A percentile compares a stretch with the other conserved stretches of the same genome.
These are phyloP conservation scores for Phytophthora sp. DNA, from an alignment of 352 stramenopile genomes.

Conservation along the genomic window DNA sequence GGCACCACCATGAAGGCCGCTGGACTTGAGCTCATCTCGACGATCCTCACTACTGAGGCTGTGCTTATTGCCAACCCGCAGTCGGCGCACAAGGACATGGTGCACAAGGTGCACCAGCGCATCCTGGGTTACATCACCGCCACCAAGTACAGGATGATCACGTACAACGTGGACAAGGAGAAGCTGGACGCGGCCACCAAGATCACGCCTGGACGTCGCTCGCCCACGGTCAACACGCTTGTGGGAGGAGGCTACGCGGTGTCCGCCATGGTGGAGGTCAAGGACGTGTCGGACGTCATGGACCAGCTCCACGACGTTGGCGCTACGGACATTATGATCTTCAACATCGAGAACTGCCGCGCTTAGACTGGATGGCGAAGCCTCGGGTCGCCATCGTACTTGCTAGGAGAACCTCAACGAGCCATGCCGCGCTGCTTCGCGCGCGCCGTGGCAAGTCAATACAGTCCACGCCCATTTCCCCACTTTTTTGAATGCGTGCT, in stretches of 20 bases:
- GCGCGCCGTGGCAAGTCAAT: constrained; percentile 20
- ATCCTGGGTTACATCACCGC: constrained; percentile 98
- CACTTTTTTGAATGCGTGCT: not conserved
- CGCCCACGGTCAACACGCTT: constrained; percentile 94
- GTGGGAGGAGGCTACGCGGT: constrained; percentile 89
- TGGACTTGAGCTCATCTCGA: constrained; percentile 94
- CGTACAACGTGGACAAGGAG: constrained; percentile 96
- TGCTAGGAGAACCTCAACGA: constrained; percentile 11
- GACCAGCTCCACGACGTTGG: constrained; percentile 95
- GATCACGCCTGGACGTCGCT: constrained; percentile 95
- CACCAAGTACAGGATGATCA: constrained; percentile 98
- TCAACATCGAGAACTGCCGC: constrained; percentile 96
- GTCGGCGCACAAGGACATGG: constrained; percentile 67
- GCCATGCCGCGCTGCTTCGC: constrained; percentile 1
- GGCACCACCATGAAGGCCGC: constrained; percentile 98
- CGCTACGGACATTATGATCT: constrained; percentile 97
- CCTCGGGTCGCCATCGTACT: not conserved
- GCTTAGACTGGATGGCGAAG: constrained; percentile 38
- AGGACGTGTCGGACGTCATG: constrained; percentile 94
- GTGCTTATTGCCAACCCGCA: constrained; percentile 93
- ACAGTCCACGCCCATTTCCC: constrained; percentile 5
- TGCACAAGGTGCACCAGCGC: constrained; percentile 90
- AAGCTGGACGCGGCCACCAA: constrained; percentile 85
- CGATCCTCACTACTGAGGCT: constrained; percentile 93
- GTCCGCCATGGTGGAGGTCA: constrained; percentile 92